A percentile compares a stretch with the other conserved stretches of the same genome.
Conservation (phyloP, 2,329 filamentous ascomycete genomes). For the Mollisia scopiformis region DNA sequence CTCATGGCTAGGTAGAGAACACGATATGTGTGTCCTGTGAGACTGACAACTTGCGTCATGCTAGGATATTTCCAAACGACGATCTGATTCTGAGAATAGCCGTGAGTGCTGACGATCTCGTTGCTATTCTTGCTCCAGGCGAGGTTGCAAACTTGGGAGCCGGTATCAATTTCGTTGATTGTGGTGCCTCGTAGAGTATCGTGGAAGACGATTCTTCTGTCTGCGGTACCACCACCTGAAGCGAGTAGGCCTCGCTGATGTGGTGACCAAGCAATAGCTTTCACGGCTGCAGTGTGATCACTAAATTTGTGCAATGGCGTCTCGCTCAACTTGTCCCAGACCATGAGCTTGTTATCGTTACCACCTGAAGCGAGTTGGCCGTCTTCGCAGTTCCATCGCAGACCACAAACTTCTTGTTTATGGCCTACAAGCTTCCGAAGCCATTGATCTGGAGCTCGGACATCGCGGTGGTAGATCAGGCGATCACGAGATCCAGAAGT, state of each 20-base stretch:
- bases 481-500: constrained; percentile 94
- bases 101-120: constrained; percentile 95
- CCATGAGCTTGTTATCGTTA: constrained; percentile 98
- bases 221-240: constrained; percentile 92
- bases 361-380: constrained; percentile 93
- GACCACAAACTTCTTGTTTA: constrained; percentile 96
- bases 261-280: constrained; percentile 97
- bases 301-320: constrained; percentile 92
- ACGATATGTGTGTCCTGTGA: constrained; percentile 95
- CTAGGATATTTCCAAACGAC: constrained; percentile 99
- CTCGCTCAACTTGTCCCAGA: constrained; percentile 96
- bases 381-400: constrained; percentile 97
- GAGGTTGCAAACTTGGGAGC: constrained; percentile 97
- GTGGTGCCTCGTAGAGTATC: constrained; percentile 84
- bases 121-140: constrained; percentile 98
- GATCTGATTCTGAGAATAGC: constrained; percentile 97
- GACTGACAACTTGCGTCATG: constrained; percentile 94
- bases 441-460: constrained; percentile 90
- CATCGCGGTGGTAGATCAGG: constrained; percentile 92
- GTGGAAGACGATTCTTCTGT: constrained; percentile 97
- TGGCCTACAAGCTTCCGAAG: constrained; percentile 86
- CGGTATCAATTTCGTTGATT: constrained; percentile 90
- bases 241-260: constrained; percentile 94
- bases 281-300: constrained; percentile 94
- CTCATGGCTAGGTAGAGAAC: constrained; percentile 98